Evolutionary conservation across 2,329 filamentous ascomycete species (phyloP).

Genomic region (Emergomyces orientalis): DNA sequence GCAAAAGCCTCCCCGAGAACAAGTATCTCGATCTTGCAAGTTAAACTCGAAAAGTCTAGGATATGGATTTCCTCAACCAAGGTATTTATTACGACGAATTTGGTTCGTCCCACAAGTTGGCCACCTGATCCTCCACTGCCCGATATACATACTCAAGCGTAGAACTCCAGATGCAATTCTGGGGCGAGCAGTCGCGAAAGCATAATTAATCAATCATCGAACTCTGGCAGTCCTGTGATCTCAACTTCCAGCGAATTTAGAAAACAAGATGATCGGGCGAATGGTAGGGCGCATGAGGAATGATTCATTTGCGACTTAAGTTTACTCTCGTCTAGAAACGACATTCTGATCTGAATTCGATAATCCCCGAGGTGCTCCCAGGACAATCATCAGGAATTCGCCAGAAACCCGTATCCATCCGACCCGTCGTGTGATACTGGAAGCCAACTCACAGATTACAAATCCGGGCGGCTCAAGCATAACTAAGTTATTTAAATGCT

Average conservation of each 20-base stretch:
- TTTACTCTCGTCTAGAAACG: not conserved
- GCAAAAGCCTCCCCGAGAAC: not conserved
- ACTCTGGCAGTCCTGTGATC: not conserved
- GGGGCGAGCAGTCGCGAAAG: not conserved
- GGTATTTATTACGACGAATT: not conserved
- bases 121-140: not conserved
- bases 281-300: not conserved
- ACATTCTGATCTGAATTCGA: not conserved
- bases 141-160: too few relatives aligned
- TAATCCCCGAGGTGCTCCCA: too few relatives aligned
- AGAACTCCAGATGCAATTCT: not conserved
- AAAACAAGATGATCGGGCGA: not conserved
- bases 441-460: not conserved
- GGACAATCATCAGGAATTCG: not conserved
- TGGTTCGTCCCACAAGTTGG: not conserved
- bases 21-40: constrained; percentile 3
- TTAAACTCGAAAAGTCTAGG: not conserved
- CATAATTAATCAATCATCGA: not conserved
- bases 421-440: not conserved
- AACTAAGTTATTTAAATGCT: not conserved
- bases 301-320: not conserved
- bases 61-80: not conserved
- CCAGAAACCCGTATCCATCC: not conserved
- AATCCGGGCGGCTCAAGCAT: not conserved
- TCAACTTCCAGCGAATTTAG: not conserved